A percentile compares a stretch with the other conserved stretches of the same genome.
Conservation (phyloP, 2,329 filamentous ascomycete genomes). For the Monilinia aucupariae region DNA sequence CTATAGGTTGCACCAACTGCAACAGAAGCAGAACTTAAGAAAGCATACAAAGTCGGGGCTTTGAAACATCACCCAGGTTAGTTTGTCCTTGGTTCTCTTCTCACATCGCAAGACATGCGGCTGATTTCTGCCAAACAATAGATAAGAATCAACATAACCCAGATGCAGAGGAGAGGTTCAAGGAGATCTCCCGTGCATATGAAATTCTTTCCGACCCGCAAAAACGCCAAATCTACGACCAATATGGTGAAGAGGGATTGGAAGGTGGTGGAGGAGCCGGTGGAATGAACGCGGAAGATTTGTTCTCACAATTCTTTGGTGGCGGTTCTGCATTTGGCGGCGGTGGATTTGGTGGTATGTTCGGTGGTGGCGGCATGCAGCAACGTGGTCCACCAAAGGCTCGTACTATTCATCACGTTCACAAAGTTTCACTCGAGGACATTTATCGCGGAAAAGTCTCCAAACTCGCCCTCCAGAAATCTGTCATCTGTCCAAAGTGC, state of each 20-base stretch:
- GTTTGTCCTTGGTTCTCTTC: conserved; percentile 31
- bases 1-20: conserved; percentile 69
- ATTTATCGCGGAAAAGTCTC: conserved; percentile 98
- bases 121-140: conserved; percentile 35
- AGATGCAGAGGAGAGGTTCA: conserved; percentile 94
- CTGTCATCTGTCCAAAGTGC: conserved; percentile 92
- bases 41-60: conserved; percentile 78
- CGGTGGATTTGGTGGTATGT: conserved; percentile 70
- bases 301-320: conserved; percentile 97
- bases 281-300: conserved; percentile 92
- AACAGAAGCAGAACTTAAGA: conserved; percentile 82
- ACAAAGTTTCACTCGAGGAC: conserved; percentile 97
- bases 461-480: conserved; percentile 94
- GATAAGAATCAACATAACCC: conserved; percentile 97
- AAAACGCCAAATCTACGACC: conserved; percentile 89
- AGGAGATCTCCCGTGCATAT: conserved; percentile 93
- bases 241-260: conserved; percentile 94
- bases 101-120: not conserved
- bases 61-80: conserved; percentile 80
- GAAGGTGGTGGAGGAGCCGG: conserved; percentile 75
- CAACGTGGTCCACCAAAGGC: conserved; percentile 80
- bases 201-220: conserved; percentile 88
- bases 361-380: conserved; percentile 64
- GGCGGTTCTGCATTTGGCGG: conserved; percentile 59
- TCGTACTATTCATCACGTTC: conserved; percentile 93